Base-by-base conservation (phyloP, 169 alveolate species). In the Cryptosporidium ubiquitum region DNA sequence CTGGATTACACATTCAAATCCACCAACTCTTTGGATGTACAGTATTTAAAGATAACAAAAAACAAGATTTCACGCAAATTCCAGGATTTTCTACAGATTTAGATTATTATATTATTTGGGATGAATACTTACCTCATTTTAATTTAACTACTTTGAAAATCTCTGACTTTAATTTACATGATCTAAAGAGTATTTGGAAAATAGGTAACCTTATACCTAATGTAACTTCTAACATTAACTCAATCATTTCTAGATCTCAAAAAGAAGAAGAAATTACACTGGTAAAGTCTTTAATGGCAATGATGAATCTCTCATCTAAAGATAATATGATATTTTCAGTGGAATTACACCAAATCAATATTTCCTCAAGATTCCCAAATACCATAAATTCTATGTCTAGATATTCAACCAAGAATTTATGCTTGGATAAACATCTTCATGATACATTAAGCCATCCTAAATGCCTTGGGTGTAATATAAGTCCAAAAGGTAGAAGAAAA, bases 1-100 rank as follows among this genome's bases (percentile, higher is more conserved):
- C n/a, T 26, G 70, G 85, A 3, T 0, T 73, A 10, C n/a, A 16
- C 23, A 0, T 70, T 1, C 35, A 35, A 0, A 39, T 73, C 10
- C 68, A 73, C 23, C 85, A 73, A 26, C 52, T 73, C 26, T 73
- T 73, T 73, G 85, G 58, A 31, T 33, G 85, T 9, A 57, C 47
- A 5, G 51, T 14, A 29, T 37, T 73, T 73, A 52, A 5, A 10
- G 39, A 51, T 35, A 55, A 14, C 6, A n/a, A n/a, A 18, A 57
- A 31, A 51, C 51, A 20, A 23, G 29, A 37, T 12, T 31, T 55
- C 20, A 58, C 23, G 5, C 16, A 1, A 31, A 52, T 73, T 18
- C 85, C 69, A 23, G 85, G 85, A 5, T 73, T 73, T 58, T 37
- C 37, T 39, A 35, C 70, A 18, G 40, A 57, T 14, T 31, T 14